Percentiles rank a stretch among this genome's conserved stretches.
phyloP scores from a whole-genome alignment of 495 filamentous ascomycete species.

The Hypoxylon subgilvum region DNA sequence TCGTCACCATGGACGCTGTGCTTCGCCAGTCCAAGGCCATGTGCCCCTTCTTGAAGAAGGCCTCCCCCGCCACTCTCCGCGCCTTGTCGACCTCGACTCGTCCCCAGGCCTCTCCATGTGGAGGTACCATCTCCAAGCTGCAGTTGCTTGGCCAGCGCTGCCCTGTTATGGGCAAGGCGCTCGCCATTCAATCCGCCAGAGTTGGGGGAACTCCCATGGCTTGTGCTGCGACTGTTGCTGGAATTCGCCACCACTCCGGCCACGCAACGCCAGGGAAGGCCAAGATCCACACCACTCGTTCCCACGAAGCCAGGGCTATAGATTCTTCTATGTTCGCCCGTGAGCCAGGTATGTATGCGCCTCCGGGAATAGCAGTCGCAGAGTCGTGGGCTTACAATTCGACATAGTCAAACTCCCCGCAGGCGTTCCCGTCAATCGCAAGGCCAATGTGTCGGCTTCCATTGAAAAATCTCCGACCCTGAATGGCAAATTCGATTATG shows the following conservation, averaged over 20 bases:
- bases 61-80: conserved; percentile 85
- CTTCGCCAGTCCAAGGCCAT: conserved; percentile 91
- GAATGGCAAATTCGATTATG: conserved; percentile 78
- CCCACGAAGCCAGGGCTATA: conserved; percentile 73
- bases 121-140: conserved; percentile 94
- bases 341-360: conserved; percentile 60
- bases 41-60: conserved; percentile 96
- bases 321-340: conserved; percentile 64
- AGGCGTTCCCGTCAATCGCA: conserved; percentile 43
- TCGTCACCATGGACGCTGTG: conserved; percentile 80
- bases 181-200: conserved; percentile 80
- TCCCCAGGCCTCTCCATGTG: conserved; percentile 71
- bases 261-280: conserved; percentile 64
- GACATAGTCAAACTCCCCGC: conserved; percentile 50
- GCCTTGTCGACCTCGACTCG: conserved; percentile 83
- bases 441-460: conserved; percentile 38
- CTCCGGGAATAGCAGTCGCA: background rate
- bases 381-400: conserved; percentile 29
- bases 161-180: conserved; percentile 97
- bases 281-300: conserved; percentile 77
- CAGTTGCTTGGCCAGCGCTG: conserved; percentile 93
- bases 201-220: conserved; percentile 43
- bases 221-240: conserved; percentile 50
- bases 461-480: conserved; percentile 26
- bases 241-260: conserved; percentile 52